phyloP scores from a whole-genome alignment of 805 yeast species.

The Lipomyces orientalis region DNA sequence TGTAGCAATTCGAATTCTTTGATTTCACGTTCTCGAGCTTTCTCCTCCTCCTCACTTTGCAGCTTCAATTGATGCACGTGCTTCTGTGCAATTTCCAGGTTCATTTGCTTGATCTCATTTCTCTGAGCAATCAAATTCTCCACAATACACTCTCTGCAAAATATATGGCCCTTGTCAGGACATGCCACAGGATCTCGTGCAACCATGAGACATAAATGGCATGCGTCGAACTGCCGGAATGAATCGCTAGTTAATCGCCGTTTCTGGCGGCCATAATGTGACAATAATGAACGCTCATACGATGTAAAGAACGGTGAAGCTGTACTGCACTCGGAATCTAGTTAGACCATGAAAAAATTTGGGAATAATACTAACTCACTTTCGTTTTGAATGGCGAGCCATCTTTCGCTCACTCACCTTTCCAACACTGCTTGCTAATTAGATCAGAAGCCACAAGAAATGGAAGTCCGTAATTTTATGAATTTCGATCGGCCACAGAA shows the following conservation, averaged over 20 bases:
- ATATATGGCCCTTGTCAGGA: constrained; percentile 33
- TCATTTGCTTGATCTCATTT: constrained; percentile 25
- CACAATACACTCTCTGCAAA: constrained; percentile 36
- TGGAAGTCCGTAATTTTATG: no score
- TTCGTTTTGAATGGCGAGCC: constrained; percentile 37
- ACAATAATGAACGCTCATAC: constrained; percentile 36
- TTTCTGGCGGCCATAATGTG: constrained; percentile 35
- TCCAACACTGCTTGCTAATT: neutral
- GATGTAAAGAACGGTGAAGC: constrained; percentile 36
- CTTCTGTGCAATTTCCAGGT: constrained; percentile 21
- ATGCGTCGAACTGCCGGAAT: constrained; percentile 35
- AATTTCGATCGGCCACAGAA: no score
- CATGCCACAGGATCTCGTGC: constrained; percentile 39
- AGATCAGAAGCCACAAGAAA: neutral
- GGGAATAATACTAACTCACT: constrained; percentile 21
- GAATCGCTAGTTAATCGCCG: constrained; percentile 35
- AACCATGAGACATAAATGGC: constrained; percentile 34
- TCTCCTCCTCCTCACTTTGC: constrained; percentile 9
- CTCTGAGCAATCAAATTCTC: constrained; percentile 35
- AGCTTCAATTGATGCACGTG: constrained; percentile 13
- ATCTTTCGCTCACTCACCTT: constrained; percentile 3
- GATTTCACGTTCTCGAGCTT: constrained; percentile 14
- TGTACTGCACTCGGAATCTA: constrained; percentile 24
- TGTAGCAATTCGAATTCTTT: constrained; percentile 31
- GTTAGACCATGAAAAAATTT: neutral